These are phyloP conservation scores for Rosa persica DNA, from an alignment of 306 rosid species.

Conservation along the genomic window DNA sequence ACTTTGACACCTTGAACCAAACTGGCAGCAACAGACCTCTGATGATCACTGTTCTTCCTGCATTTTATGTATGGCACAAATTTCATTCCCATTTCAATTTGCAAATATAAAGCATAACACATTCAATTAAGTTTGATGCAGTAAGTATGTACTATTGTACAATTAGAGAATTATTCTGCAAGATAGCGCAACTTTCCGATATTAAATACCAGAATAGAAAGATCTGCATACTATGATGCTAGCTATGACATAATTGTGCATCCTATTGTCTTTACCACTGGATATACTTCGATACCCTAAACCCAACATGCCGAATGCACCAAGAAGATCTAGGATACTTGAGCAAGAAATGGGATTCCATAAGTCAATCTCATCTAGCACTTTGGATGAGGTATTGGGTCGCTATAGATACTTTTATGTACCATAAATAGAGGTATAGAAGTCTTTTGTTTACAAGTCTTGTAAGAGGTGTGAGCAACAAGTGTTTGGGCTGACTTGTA, in stretches of 20 bases:
- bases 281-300: neutral
- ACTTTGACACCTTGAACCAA: conserved; percentile 87
- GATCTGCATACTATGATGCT: neutral
- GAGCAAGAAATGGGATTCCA: neutral
- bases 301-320: neutral
- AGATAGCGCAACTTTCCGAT: neutral
- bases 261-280: neutral
- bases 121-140: neutral
- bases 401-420: neutral
- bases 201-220: neutral
- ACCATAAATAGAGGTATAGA: neutral
- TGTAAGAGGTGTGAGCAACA: neutral
- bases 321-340: neutral
- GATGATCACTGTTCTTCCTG: conserved; percentile 70
- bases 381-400: neutral
- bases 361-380: neutral
- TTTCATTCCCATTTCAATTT: conserved; percentile 4
- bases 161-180: too few relatives aligned
- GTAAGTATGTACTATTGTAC: neutral
- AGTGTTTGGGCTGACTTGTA: neutral
- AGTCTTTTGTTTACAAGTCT: neutral
- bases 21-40: conserved; percentile 80
- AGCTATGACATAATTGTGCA: neutral
- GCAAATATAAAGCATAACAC: neutral
- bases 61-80: conserved; percentile 7